Evolutionary conservation across 371 early-diverging fungal species (phyloP), one percentile per base, ranked within the genome.

Genomic region (Mortierella polycephala): DNA sequence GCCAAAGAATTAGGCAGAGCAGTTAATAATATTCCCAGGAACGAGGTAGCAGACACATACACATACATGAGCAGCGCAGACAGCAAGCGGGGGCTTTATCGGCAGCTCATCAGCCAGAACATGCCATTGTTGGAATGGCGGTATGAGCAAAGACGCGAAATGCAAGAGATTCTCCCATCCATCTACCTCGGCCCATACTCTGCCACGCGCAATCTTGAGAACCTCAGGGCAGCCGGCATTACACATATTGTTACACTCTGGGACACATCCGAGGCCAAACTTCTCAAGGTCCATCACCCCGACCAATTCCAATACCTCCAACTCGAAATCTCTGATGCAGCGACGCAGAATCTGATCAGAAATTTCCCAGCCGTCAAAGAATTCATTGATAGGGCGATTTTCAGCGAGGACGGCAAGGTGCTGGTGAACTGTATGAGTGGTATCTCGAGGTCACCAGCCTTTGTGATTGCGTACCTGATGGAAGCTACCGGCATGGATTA

Each of bases 401-500:
- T 60, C 9, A 21, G 60, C 18, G 59, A 73, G 13, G 84, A 85
- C 20, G 90, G 92, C 8, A 89, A 85, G 42, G 91, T 95, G 0
- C 81, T 96, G 1, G 92, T 95, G 30, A 94, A 93, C 60, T 96
- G 96, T 76, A 94, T 91, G 80, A 93, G 91, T 20, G 96, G 96
- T 7, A 91, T 96, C 72, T 92, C 93, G 0, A 86, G 96, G 60
- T 90, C 92, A 51, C 94, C 96, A 5, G 86, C 93, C n/a, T 93
- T 96, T 82, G 93, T 95, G 0, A 89, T 95, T 39, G 96, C 95
- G 6, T 96, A 94, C 77, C 73, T 94, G 54, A 96, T 96, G 94
- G 92, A 91, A 63, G 83, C 84, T 0, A 87, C 88, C 64, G 77
- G 85, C 4, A 70, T 90, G 74, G 87, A 87, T 49, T 94, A 91